phyloP scores from a whole-genome alignment of 768 basidiomycete genomes.

The Boletus vermiculosoides region DNA sequence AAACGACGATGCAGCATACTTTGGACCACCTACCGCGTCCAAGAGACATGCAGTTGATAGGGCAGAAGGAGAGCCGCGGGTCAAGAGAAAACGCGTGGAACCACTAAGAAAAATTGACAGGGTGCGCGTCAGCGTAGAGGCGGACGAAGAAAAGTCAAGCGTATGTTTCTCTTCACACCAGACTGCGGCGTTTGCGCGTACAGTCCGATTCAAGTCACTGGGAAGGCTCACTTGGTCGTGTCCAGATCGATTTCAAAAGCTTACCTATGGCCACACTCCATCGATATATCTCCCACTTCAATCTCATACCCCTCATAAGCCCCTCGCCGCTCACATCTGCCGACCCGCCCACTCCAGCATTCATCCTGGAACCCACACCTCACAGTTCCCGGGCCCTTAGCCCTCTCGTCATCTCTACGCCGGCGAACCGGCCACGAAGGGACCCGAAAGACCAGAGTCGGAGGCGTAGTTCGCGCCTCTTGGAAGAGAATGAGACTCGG shows the following conservation, averaged over 20 bases:
- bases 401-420: conserved; percentile 46
- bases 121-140: conserved; percentile 34
- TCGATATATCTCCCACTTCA: conserved; percentile 70
- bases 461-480: conserved; percentile 67
- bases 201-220: not conserved
- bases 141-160: conserved; percentile 29
- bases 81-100: conserved; percentile 72
- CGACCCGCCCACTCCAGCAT: conserved; percentile 69
- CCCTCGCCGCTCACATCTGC: conserved; percentile 66
- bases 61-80: conserved; percentile 69
- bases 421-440: conserved; percentile 71
- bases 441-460: conserved; percentile 60
- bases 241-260: conserved; percentile 72
- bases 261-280: conserved; percentile 65
- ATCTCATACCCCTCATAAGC: conserved; percentile 66
- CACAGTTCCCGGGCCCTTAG: conserved; percentile 51
- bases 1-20: conserved; percentile 71
- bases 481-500: conserved; percentile 60
- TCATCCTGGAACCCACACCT: conserved; percentile 50
- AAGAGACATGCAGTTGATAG: conserved; percentile 70
- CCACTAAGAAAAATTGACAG: conserved; percentile 40
- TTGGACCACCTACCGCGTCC: conserved; percentile 54
- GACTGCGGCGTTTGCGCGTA: not conserved
- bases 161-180: conserved; percentile 22
- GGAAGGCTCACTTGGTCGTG: conserved; percentile 12